Evolutionary conservation across 148 eudicot genomes (phyloP).

Genomic region (Bassia scoparia): DNA sequence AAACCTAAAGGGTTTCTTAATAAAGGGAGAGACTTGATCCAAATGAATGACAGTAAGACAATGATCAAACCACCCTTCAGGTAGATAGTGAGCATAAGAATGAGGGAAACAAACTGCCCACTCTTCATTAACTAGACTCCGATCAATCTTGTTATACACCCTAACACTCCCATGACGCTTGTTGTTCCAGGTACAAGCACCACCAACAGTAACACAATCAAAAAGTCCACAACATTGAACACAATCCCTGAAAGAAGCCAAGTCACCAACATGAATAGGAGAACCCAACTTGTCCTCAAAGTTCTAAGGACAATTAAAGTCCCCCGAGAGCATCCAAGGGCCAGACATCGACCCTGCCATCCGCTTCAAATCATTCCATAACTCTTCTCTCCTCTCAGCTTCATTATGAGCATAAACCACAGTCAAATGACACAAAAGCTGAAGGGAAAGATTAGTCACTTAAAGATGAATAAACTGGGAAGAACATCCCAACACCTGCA

Average conservation of each 20-base stretch:
- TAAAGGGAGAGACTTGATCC: background rate
- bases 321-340: no score
- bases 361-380: no score
- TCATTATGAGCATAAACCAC: no score
- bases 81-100: background rate
- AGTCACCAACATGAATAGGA: no score
- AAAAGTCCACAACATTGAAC: no score
- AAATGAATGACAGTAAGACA: background rate
- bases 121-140: background rate
- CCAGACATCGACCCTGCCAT: no score
- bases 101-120: background rate
- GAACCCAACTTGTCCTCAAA: no score
- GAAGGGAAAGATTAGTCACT: background rate
- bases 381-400: no score
- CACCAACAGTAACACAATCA: background rate
- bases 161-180: background rate
- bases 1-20: background rate
- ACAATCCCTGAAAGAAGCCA: no score
- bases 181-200: background rate
- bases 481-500: rapidly evolving
- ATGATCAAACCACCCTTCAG: background rate
- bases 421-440: no score
- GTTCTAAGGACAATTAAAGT: no score
- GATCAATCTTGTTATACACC: background rate
- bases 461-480: background rate